Evolutionary conservation across 805 yeast genomes (phyloP).

Genomic region (Starmerella scarabaei): DNA sequence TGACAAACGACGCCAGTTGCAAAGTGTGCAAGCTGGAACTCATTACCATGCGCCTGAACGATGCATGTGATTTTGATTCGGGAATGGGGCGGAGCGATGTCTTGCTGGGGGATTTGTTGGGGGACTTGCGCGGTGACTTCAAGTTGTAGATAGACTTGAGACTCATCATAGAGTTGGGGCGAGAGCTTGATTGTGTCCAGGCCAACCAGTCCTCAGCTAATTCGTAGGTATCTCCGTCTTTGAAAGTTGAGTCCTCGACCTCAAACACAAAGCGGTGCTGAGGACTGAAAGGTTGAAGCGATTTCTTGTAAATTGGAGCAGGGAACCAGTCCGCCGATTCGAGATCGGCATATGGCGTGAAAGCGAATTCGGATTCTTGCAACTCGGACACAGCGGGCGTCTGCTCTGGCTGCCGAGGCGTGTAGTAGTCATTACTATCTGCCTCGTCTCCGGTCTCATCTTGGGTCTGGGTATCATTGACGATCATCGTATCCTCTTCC

Average conservation of each 20-base stretch:
- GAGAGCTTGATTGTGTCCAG: conserved; percentile 11
- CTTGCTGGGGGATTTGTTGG: not conserved
- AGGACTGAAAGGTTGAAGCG: conserved; percentile 1
- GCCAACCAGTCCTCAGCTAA: conserved; percentile 15
- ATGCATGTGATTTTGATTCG: not conserved
- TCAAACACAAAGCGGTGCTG: not conserved
- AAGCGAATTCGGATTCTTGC: too few relatives aligned
- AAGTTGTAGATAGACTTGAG: not conserved
- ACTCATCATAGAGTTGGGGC: conserved; percentile 12
- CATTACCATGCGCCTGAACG: conserved; percentile 20
- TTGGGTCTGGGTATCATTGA: not conserved
- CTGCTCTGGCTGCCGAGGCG: too few relatives aligned
- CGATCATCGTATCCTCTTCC: not conserved
- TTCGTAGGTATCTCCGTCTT: conserved; percentile 8
- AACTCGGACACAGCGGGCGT: too few relatives aligned
- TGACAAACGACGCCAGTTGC: conserved; percentile 25
- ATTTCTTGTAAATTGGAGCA: not conserved
- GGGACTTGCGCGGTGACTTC: not conserved
- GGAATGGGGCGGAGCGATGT: not conserved
- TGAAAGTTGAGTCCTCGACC: not conserved
- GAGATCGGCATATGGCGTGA: conserved; percentile 11
- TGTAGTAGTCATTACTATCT: too few relatives aligned
- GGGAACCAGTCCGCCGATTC: conserved; percentile 8
- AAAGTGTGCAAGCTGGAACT: conserved; percentile 23
- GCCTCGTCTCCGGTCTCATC: not conserved